Base-by-base conservation (phyloP, 768 basidiomycete genomes). In the Termitomyces sp. region DNA sequence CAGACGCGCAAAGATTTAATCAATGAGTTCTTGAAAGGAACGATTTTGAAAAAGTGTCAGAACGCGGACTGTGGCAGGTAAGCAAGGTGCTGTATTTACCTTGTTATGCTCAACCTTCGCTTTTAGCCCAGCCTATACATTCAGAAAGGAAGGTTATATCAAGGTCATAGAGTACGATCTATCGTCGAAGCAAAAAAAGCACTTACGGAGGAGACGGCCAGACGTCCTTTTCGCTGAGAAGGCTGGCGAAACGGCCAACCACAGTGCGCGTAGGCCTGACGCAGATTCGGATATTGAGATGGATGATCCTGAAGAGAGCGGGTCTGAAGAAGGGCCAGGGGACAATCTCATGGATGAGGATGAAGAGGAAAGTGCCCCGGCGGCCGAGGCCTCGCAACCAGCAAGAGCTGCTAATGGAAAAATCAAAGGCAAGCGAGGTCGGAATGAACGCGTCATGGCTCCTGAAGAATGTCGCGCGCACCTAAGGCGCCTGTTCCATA, bases 111-210 rank as follows among this genome's bases (percentile, higher is more conserved):
- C 33, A 15, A 66, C 42, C 54, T 46, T 22, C 39, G 61, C 22
- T 40, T 40, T 2, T 65, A 96, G 94, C 33, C 75, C 82, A 66
- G 87, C 84, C 2, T 95, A 92, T 71, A 93, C 94, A 0, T 94
- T 91, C 75, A 89, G 96, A 57, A 98, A 94, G 73, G 97, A 99
- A 70, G 94, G 92, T 0, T 82, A 91, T 73, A 93, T 91, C 55
- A 98, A 98, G 76, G 83, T 99, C 58, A 89, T 98, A 70, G 95
- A 98, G 76, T 92, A 93, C 69, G 95, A 96, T 67, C 81, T 98
- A 36, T 80, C 92, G 7, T 55, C 73, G 2, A 96, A 94, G 74
- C 88, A 94, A 71, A 94, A 92, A 73, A 80, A 73, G 6, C 80
- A 84, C 18, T 57, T 83, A 11, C 77, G 81, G 13, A 71, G 88